These are phyloP conservation scores for Diaporthe amygdali DNA, from an alignment of 2,329 filamentous ascomycete genomes.

Conservation along the genomic window DNA sequence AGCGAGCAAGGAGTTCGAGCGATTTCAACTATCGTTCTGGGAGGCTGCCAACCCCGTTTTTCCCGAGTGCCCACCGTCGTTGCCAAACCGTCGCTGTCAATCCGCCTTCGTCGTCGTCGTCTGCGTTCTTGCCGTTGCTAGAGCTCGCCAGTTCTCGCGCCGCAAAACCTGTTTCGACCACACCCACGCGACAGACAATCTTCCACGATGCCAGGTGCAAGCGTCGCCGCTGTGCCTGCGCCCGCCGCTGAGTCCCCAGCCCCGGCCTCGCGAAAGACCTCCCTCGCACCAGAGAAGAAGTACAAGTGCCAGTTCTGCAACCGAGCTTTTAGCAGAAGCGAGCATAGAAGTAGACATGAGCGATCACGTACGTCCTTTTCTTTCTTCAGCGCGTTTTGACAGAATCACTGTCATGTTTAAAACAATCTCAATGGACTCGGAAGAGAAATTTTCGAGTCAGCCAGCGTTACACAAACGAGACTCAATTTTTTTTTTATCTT, in stretches of 20 bases:
- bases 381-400: constrained; percentile 20
- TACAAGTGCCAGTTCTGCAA: constrained; percentile 99
- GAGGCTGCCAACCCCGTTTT: constrained; percentile 38
- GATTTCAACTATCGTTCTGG: constrained; percentile 67
- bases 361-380: constrained; percentile 83
- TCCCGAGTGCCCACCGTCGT: constrained; percentile 38
- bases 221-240: constrained; percentile 67
- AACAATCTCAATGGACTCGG: constrained; percentile 16
- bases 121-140: constrained; percentile 23
- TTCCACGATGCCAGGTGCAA: constrained; percentile 71
- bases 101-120: constrained; percentile 32
- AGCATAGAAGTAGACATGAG: constrained; percentile 96
- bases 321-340: constrained; percentile 94
- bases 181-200: constrained; percentile 39
- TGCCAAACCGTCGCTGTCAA: constrained; percentile 28
- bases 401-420: background rate
- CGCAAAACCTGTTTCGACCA: constrained; percentile 27
- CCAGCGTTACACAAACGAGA: constrained; percentile 13
- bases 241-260: constrained; percentile 64
- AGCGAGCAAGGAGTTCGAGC: constrained; percentile 55
- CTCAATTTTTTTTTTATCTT: background rate
- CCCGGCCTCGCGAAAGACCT: constrained; percentile 75
- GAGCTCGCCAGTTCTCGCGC: constrained; percentile 20
- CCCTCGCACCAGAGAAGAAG: constrained; percentile 88
- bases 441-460: background rate